These are phyloP conservation scores for Neopestalotiopsis clavispora DNA, from an alignment of 2,329 filamentous ascomycete genomes.

Conservation along the genomic window DNA sequence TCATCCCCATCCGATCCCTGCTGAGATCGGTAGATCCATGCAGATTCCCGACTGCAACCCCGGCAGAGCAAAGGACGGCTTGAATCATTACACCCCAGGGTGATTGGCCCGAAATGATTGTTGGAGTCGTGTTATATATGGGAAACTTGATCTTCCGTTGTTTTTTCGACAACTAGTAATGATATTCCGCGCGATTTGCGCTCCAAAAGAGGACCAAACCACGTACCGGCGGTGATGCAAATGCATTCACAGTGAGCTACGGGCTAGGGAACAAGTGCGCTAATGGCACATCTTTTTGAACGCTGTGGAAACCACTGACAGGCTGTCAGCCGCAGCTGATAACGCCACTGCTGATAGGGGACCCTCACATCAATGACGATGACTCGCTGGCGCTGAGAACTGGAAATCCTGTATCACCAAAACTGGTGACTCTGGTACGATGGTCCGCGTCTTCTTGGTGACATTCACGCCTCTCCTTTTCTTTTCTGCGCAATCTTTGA, in stretches of 20 bases:
- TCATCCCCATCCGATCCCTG: slow-evolving; percentile 2
- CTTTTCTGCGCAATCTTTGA: neutral
- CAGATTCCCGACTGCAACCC: slow-evolving; percentile 14
- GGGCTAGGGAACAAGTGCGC: neutral
- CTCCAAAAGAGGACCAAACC: neutral
- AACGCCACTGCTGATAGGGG: neutral
- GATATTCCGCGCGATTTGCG: too few relatives aligned
- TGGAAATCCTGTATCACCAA: neutral
- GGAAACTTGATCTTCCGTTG: too few relatives aligned
- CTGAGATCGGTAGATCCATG: slow-evolving; percentile 9
- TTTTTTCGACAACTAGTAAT: too few relatives aligned
- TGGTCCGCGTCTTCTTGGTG: neutral
- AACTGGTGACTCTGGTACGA: neutral
- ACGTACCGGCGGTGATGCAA: neutral
- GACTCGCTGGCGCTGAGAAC: neutral
- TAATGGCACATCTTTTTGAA: neutral
- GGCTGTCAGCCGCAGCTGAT: neutral
- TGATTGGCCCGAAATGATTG: too few relatives aligned
- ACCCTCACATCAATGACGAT: neutral
- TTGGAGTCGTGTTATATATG: too few relatives aligned
- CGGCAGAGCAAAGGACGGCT: neutral
- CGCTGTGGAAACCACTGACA: neutral
- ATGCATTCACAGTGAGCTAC: neutral
- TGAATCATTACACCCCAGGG: neutral
- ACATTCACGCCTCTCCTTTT: neutral